phyloP scores from a whole-genome alignment of 225 moss, liverwort and hornwort species.

The Rhytidiadelphus loreus region DNA sequence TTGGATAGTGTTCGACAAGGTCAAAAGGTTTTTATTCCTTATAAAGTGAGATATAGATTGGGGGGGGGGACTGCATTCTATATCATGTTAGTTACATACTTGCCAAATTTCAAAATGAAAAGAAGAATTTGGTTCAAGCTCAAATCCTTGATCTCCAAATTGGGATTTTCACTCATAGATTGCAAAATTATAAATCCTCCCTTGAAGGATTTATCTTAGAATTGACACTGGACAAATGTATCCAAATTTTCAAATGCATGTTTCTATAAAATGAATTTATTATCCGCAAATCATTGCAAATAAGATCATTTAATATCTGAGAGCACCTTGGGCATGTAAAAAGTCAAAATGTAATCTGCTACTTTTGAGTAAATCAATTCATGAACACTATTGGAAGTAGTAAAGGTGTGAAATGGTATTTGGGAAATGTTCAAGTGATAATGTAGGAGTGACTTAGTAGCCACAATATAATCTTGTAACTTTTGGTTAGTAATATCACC shows the following conservation, averaged over 20 bases:
- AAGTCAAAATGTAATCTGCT: too few relatives aligned
- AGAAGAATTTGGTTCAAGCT: neutral
- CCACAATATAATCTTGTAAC: neutral
- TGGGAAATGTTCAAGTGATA: neutral
- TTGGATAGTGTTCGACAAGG: fast-evolving
- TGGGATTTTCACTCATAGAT: neutral
- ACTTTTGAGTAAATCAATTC: too few relatives aligned
- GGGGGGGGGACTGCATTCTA: too few relatives aligned
- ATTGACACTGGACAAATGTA: neutral
- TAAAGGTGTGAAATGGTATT: neutral
- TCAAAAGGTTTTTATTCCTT: neutral
- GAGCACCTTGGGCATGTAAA: too few relatives aligned
- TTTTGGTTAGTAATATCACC: neutral
- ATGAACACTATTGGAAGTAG: too few relatives aligned
- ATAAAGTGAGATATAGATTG: neutral
- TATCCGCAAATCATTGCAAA: too few relatives aligned
- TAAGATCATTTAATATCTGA: too few relatives aligned
- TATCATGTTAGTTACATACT: neutral
- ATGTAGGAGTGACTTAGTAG: neutral
- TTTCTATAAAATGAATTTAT: neutral
- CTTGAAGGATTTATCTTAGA: neutral
- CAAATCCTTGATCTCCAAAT: neutral
- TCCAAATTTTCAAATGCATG: neutral
- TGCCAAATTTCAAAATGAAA: neutral
- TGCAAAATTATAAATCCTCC: neutral